Conservation (phyloP, 495 filamentous ascomycete genomes). For the Penicillium bovifimosum region DNA sequence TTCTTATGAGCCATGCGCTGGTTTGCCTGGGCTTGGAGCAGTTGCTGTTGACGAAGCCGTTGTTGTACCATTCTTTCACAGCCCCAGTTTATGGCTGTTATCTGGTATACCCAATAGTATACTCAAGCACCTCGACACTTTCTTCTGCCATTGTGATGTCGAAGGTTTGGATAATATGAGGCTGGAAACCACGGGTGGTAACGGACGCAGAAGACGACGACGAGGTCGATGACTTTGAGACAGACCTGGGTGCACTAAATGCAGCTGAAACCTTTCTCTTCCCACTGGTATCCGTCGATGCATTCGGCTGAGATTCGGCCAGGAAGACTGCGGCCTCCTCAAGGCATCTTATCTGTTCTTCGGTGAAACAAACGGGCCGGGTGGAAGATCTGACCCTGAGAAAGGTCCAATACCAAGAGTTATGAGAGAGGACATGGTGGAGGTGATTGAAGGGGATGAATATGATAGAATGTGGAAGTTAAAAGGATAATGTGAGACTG, state of each 20-base stretch:
- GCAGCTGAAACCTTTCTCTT: background rate
- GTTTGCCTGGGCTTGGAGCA: background rate
- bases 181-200: background rate
- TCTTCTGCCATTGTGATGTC: slow-evolving; percentile 1
- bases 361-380: background rate
- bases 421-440: background rate
- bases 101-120: slow-evolving; percentile 1
- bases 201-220: background rate
- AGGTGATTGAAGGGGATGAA: background rate
- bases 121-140: slow-evolving; percentile 3
- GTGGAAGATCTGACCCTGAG: background rate
- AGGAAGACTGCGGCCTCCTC: background rate
- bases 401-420: background rate
- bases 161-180: background rate
- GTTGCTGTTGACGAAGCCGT: no score
- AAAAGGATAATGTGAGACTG: no score
- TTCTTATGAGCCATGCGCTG: slow-evolving; percentile 2
- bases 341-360: slow-evolving; percentile 1
- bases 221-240: background rate
- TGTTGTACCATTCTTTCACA: no score
- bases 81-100: no score
- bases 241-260: background rate
- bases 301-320: background rate
- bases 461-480: no score
- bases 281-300: background rate